These are phyloP conservation scores for Acer negundo DNA, from an alignment of 345 rosid species.

Conservation along the genomic window DNA sequence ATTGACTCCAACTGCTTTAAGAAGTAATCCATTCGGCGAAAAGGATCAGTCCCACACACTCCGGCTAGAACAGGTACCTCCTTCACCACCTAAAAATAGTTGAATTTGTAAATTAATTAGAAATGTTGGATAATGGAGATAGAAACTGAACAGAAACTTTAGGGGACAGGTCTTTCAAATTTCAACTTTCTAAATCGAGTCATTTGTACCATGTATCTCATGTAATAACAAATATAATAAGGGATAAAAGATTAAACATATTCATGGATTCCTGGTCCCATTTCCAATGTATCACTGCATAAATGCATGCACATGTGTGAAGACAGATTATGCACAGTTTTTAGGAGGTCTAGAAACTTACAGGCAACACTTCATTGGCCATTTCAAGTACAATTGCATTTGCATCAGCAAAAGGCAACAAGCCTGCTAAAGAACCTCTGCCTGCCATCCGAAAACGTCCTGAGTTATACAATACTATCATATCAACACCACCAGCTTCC, in stretches of 20 bases:
- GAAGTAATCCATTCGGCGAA: constrained; percentile 83
- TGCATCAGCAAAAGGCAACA: constrained; percentile 96
- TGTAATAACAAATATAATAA: not conserved
- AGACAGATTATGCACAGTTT: not conserved
- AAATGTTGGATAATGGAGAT: not conserved
- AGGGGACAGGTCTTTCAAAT: constrained; percentile 2
- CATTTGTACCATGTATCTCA: not conserved
- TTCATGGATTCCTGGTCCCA: not conserved
- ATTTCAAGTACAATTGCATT: constrained; percentile 85
- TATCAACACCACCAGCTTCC: constrained; percentile 96
- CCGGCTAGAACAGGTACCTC: constrained; percentile 92
- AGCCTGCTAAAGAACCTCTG: constrained; percentile 93
- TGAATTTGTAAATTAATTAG: constrained; percentile 3
- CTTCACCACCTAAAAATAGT: constrained; percentile 68
- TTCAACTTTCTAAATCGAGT: constrained; percentile 1
- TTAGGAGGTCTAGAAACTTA: constrained; percentile 36
- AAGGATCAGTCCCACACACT: constrained; percentile 94
- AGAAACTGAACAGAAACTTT: not conserved
- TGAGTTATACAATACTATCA: constrained; percentile 87
- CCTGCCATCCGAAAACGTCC: constrained; percentile 99
- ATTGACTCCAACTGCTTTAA: constrained; percentile 83
- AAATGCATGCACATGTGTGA: not conserved
- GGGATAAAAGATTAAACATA: not conserved
- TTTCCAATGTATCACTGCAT: not conserved
- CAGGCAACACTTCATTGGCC: constrained; percentile 96